Evolutionary conservation across 2,329 filamentous ascomycete genomes (phyloP).

Genomic region (Talaromyces atroroseus): DNA sequence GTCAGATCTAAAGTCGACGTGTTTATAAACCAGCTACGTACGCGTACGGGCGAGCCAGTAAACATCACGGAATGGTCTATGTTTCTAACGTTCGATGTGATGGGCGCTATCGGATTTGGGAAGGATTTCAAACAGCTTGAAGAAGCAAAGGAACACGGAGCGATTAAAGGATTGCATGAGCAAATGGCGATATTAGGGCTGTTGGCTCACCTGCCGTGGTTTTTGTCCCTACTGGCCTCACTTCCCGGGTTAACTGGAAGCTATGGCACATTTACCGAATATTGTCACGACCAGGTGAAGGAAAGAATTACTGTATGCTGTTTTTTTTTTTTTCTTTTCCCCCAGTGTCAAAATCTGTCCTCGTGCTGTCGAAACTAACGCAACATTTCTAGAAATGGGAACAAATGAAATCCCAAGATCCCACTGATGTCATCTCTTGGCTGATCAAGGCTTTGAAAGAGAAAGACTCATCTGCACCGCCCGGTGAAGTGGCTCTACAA

Average conservation of each 20-base stretch:
- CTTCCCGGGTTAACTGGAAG: constrained; percentile 8
- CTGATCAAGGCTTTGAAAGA: constrained; percentile 35
- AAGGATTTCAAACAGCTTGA: constrained; percentile 32
- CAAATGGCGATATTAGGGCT: constrained; percentile 17
- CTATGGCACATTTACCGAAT: no score
- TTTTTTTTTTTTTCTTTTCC: no score
- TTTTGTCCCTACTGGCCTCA: constrained; percentile 5
- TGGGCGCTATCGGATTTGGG: constrained; percentile 40
- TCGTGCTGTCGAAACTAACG: no score
- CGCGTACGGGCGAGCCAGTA: background rate
- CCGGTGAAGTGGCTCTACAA: constrained; percentile 16
- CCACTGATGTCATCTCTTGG: constrained; percentile 40
- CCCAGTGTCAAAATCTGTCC: no score
- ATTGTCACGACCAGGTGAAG: no score
- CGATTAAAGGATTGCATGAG: constrained; percentile 16
- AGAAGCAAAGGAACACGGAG: constrained; percentile 12
- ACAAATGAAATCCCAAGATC: no score
- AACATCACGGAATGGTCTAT: constrained; percentile 30
- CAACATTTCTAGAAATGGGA: no score
- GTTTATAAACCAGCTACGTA: background rate
- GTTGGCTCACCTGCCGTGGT: constrained; percentile 13
- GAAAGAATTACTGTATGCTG: no score
- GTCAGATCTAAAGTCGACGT: constrained; percentile 2
- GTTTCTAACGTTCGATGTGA: constrained; percentile 36
- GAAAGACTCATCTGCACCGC: constrained; percentile 31